Conservation (phyloP, 768 basidiomycete species). For the Hericium coralloides region DNA sequence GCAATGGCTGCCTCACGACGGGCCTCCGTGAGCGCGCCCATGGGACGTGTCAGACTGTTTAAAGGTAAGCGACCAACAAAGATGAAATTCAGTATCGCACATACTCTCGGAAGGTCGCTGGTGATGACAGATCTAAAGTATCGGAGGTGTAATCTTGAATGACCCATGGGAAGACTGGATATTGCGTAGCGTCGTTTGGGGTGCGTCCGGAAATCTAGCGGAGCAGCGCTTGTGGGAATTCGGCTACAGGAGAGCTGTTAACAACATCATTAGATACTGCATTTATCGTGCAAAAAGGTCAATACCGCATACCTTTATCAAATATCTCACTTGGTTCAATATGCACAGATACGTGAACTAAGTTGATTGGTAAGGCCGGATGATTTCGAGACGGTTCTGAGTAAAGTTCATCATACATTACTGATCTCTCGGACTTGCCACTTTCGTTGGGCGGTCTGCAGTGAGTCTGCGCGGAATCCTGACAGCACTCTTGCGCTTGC, state of each 20-base stretch:
- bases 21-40: constrained; percentile 78
- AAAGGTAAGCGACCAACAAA: background rate
- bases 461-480: constrained; percentile 47
- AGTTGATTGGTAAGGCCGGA: background rate
- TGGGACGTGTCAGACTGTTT: constrained; percentile 63
- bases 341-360: constrained; percentile 88
- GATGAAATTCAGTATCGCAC: constrained; percentile 17
- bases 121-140: constrained; percentile 53
- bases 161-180: constrained; percentile 92
- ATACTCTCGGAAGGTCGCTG: constrained; percentile 64
- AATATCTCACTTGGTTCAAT: constrained; percentile 53
- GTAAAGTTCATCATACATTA: constrained; percentile 49
- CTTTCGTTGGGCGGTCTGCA: constrained; percentile 62
- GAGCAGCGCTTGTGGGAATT: background rate
- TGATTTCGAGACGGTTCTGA: background rate
- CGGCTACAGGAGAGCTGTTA: background rate
- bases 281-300: background rate
- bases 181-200: constrained; percentile 91
- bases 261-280: background rate
- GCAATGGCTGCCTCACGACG: constrained; percentile 68
- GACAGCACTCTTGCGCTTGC: constrained; percentile 41
- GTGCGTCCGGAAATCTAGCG: constrained; percentile 70
- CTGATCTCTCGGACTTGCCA: constrained; percentile 92
- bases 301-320: background rate
- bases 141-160: constrained; percentile 75